phyloP scores from a whole-genome alignment of 73 alveolate genomes.

The Tetrahymena malaccensis region DNA sequence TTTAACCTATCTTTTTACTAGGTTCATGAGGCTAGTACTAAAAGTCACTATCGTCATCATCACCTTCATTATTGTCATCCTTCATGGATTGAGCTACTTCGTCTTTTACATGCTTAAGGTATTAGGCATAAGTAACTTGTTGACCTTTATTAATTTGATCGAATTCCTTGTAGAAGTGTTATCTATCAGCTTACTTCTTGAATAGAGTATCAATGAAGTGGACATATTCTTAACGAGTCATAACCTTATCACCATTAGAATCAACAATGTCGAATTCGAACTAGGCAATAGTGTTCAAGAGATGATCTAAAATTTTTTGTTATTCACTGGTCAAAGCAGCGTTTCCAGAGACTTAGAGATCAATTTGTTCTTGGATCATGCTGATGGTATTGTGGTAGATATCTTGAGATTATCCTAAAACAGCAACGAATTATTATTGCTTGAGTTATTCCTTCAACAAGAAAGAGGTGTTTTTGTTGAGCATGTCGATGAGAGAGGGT shows the following conservation, averaged over 20 bases:
- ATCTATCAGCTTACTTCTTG: not conserved
- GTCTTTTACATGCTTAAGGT: not conserved
- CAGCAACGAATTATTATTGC: not conserved
- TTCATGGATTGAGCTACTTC: not conserved
- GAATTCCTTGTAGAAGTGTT: not conserved
- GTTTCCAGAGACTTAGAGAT: not conserved
- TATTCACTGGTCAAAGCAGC: not conserved
- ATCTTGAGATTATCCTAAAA: not conserved
- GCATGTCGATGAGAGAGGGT: not conserved
- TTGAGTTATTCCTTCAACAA: not conserved
- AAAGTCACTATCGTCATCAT: not conserved
- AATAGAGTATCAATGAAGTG: not conserved
- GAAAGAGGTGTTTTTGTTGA: not conserved
- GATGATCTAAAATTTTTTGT: not conserved
- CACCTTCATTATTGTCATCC: not conserved
- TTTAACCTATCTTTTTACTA: not conserved
- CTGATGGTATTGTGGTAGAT: not conserved
- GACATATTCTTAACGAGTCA: not conserved
- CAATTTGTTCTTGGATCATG: not conserved
- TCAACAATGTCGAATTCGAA: not conserved
- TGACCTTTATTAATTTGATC: not conserved
- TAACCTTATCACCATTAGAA: not conserved
- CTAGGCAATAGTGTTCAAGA: not conserved
- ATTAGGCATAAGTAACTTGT: not conserved
- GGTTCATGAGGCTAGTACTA: not conserved